phyloP scores from a whole-genome alignment of 345 rosid species.

The Alliaria petiolata region DNA sequence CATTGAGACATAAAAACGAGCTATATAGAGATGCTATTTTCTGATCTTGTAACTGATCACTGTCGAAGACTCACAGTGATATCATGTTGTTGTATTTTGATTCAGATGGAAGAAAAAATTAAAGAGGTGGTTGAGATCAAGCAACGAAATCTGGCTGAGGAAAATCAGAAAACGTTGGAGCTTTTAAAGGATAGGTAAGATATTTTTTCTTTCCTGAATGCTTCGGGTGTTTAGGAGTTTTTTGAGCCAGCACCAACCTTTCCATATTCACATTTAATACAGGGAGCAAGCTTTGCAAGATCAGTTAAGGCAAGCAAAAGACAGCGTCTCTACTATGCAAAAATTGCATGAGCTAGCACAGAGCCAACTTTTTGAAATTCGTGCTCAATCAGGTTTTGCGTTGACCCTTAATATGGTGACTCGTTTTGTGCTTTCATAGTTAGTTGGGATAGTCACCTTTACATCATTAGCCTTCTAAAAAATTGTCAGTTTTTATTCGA shows the following conservation, averaged over 20 bases:
- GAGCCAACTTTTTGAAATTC: constrained; percentile 90
- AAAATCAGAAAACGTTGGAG: constrained; percentile 94
- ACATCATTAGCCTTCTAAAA: neutral
- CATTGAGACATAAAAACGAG: neutral
- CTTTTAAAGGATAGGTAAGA: constrained; percentile 81
- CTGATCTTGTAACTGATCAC: neutral
- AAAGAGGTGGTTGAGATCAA: constrained; percentile 98
- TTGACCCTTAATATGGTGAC: constrained; percentile 14
- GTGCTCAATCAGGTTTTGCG: constrained; percentile 87
- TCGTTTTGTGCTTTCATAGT: constrained; percentile 3
- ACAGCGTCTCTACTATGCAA: constrained; percentile 91
- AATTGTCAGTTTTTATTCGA: neutral
- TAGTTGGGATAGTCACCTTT: neutral
- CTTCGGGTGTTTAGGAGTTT: neutral
- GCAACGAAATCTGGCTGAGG: constrained; percentile 95
- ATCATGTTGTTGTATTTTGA: neutral
- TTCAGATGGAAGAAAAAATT: constrained; percentile 98
- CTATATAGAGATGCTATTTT: constrained; percentile 7
- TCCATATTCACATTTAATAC: constrained; percentile 22
- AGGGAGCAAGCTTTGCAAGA: constrained; percentile 97
- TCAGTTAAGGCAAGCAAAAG: constrained; percentile 94
- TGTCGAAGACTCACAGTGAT: neutral
- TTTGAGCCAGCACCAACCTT: constrained; percentile 1
- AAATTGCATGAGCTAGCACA: constrained; percentile 98
- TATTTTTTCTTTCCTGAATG: neutral